These are phyloP conservation scores for Papilionanthe hybrid DNA, from an alignment of 116 monocot species.

Conservation along the genomic window DNA sequence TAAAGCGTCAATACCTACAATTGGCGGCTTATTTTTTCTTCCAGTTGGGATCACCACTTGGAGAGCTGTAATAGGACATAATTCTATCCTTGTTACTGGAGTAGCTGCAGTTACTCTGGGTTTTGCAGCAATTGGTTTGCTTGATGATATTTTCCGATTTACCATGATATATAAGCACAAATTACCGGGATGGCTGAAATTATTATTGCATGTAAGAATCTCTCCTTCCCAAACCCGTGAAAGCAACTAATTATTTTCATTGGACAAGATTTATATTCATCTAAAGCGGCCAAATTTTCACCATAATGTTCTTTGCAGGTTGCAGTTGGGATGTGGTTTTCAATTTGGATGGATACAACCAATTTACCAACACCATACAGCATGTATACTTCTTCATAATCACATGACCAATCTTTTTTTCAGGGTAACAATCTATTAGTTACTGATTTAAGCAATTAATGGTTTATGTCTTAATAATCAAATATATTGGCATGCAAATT, in stretches of 20 bases:
- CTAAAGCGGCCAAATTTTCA: not conserved
- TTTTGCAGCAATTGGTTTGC: slow-evolving; percentile 67
- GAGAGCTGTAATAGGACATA: slow-evolving; percentile 29
- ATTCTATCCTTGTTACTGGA: slow-evolving; percentile 48
- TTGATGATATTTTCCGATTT: slow-evolving; percentile 53
- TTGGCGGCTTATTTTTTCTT: slow-evolving; percentile 89
- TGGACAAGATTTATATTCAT: not conserved
- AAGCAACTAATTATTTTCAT: slow-evolving; percentile 1
- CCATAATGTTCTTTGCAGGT: slow-evolving; percentile 42
- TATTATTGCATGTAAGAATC: slow-evolving; percentile 40
- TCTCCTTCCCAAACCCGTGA: not conserved
- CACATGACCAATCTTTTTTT: slow-evolving; percentile 30
- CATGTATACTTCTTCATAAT: slow-evolving; percentile 63
- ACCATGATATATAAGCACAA: slow-evolving; percentile 30
- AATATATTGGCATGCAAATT: not conserved
- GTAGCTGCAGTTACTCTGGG: slow-evolving; percentile 55
- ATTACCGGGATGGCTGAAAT: slow-evolving; percentile 55
- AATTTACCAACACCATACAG: slow-evolving; percentile 70
- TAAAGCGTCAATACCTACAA: slow-evolving; percentile 50
- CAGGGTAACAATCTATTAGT: slow-evolving; percentile 22
- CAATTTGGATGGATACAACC: slow-evolving; percentile 63
- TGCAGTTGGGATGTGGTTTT: slow-evolving; percentile 57
- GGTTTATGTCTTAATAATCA: not conserved
- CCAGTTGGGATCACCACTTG: slow-evolving; percentile 71
- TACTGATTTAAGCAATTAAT: not conserved